Conservation (phyloP, 306 rosid species). For the Prunus mira region DNA sequence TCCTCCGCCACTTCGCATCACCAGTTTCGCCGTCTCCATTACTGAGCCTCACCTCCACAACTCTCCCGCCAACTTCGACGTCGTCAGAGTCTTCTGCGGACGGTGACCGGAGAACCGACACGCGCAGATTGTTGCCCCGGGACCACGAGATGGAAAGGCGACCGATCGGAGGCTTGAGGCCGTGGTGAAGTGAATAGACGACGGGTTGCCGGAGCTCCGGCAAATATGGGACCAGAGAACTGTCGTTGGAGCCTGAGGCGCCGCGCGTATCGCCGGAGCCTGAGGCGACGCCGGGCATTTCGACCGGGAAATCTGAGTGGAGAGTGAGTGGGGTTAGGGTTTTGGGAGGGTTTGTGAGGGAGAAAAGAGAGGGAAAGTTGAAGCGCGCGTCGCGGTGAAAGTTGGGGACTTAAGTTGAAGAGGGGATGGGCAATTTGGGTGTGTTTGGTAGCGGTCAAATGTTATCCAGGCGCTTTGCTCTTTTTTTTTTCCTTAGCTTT, state of each 20-base stretch:
- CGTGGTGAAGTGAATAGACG: slow-evolving; percentile 59
- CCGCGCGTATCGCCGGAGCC: slow-evolving; percentile 28
- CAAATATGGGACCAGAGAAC: slow-evolving; percentile 42
- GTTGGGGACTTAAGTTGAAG: not conserved
- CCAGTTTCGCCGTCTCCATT: slow-evolving; percentile 56
- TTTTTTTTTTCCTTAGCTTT: too few relatives aligned
- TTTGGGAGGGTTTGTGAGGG: slow-evolving; percentile 32
- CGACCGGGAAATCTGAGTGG: not conserved
- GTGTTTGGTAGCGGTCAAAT: not conserved
- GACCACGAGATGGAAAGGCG: slow-evolving; percentile 79
- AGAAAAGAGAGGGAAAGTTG: not conserved
- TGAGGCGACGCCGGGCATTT: slow-evolving; percentile 43
- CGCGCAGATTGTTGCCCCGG: slow-evolving; percentile 74
- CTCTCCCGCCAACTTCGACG: slow-evolving; percentile 47
- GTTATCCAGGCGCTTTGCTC: not conserved
- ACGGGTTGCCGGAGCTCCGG: slow-evolving; percentile 30
- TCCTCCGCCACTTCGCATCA: slow-evolving; percentile 58
- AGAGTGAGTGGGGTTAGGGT: slow-evolving; percentile 15
- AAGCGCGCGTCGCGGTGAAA: not conserved
- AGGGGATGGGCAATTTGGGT: not conserved
- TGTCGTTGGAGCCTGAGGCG: slow-evolving; percentile 18
- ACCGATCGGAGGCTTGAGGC: slow-evolving; percentile 59
- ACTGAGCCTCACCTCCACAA: slow-evolving; percentile 66
- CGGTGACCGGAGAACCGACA: slow-evolving; percentile 49
- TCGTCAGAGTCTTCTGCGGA: slow-evolving; percentile 24